phyloP scores from a whole-genome alignment of 2,329 filamentous ascomycete genomes.

The Alternaria dauci region DNA sequence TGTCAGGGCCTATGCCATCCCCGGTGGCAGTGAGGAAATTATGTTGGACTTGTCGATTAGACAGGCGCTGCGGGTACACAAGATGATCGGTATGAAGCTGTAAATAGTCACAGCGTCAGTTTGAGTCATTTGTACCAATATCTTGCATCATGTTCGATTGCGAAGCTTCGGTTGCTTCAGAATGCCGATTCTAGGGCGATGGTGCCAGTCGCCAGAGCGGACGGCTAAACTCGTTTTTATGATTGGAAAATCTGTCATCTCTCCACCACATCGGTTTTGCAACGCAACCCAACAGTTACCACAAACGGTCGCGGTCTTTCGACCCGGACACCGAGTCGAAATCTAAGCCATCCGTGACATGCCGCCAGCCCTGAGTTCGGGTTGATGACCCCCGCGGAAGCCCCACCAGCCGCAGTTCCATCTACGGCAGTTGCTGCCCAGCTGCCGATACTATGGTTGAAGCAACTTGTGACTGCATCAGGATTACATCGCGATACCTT shows the following conservation, averaged over 20 bases:
- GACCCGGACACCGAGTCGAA: neutral
- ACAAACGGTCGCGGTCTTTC: neutral
- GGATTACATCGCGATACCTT: neutral
- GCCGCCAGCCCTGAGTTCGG: neutral
- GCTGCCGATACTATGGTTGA: conserved; percentile 5
- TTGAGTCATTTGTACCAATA: neutral
- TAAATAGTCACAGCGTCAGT: conserved; percentile 54
- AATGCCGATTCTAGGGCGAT: neutral
- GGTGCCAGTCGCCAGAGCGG: neutral
- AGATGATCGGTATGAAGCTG: conserved; percentile 95
- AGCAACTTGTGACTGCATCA: conserved; percentile 1
- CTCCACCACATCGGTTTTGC: neutral
- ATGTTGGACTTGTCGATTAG: conserved; percentile 97
- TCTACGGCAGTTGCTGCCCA: conserved; percentile 17
- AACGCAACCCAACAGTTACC: neutral
- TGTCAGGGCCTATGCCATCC: conserved; percentile 92
- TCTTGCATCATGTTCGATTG: neutral
- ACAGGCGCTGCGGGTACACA: conserved; percentile 86
- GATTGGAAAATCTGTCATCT: neutral
- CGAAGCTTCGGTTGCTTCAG: neutral
- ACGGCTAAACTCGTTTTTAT: neutral
- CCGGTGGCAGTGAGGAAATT: conserved; percentile 95
- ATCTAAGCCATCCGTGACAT: neutral
- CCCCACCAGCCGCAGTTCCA: conserved; percentile 11
- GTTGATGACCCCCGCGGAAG: conserved; percentile 5